Evolutionary conservation across 2,329 filamentous ascomycete genomes (phyloP).

Genomic region (Pseudogymnoascus sp.): DNA sequence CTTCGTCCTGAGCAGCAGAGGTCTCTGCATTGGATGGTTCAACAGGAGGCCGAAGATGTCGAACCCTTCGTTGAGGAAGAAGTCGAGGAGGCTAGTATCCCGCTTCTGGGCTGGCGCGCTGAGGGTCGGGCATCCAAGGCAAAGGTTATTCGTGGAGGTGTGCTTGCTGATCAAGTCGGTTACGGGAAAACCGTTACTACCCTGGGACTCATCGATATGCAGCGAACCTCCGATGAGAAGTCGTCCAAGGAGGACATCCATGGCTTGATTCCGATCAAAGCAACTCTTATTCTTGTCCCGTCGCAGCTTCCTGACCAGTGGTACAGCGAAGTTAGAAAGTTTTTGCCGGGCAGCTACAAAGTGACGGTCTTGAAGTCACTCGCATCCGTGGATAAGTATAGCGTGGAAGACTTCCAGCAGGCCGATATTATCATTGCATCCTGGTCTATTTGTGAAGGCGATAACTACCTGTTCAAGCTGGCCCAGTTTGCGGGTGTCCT

Average conservation of each 20-base stretch:
- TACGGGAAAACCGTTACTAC: slow-evolving; percentile 61
- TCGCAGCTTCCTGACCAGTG: slow-evolving; percentile 50
- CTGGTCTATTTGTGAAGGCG: slow-evolving; percentile 41
- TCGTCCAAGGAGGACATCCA: neutral
- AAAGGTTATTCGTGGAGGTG: slow-evolving; percentile 46
- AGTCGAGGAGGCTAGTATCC: slow-evolving; percentile 47
- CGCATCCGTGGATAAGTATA: slow-evolving; percentile 34
- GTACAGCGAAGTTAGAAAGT: slow-evolving; percentile 46
- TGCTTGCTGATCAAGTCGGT: slow-evolving; percentile 57
- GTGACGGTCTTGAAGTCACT: slow-evolving; percentile 39
- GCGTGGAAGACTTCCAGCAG: slow-evolving; percentile 37
- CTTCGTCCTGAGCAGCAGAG: slow-evolving; percentile 47
- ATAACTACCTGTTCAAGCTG: slow-evolving; percentile 42
- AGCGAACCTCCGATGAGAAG: slow-evolving; percentile 8
- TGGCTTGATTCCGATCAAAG: slow-evolving; percentile 35
- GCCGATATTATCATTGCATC: slow-evolving; percentile 50
- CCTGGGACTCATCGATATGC: slow-evolving; percentile 46
- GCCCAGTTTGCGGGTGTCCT: slow-evolving; percentile 41
- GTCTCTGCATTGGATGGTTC: slow-evolving; percentile 53
- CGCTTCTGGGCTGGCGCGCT: slow-evolving; percentile 47
- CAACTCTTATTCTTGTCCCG: slow-evolving; percentile 55
- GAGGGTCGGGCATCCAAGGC: slow-evolving; percentile 44
- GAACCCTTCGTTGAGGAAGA: slow-evolving; percentile 45
- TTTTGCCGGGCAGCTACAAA: slow-evolving; percentile 31
- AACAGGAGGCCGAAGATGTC: slow-evolving; percentile 44